phyloP scores from a whole-genome alignment of 2,329 filamentous ascomycete genomes.

The Trichoderma sp. region DNA sequence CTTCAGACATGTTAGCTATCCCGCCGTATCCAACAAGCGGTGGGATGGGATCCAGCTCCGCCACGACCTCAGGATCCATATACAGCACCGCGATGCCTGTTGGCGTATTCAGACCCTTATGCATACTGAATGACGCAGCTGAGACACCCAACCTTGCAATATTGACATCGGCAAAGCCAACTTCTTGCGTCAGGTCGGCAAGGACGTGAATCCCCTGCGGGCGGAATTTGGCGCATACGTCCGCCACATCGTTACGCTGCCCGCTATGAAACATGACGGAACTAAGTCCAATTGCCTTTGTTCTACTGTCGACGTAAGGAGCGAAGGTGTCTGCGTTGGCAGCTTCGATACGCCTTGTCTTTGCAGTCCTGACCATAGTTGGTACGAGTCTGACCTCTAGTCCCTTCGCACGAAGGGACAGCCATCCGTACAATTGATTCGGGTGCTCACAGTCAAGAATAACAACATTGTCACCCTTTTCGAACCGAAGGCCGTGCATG shows the following conservation, averaged over 20 bases:
- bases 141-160: not conserved
- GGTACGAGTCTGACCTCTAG: not conserved
- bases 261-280: not conserved
- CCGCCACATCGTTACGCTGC: not conserved
- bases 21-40: not conserved
- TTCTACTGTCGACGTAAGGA: not conserved
- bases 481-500: not conserved
- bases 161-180: not conserved
- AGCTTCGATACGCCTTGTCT: not conserved
- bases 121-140: not conserved
- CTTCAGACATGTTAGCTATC: not conserved
- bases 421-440: not conserved
- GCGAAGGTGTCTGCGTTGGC: not conserved
- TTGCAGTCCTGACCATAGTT: not conserved
- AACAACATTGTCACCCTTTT: not conserved
- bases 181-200: not conserved
- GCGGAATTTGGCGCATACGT: not conserved
- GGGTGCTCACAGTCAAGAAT: not conserved
- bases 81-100: not conserved
- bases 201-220: not conserved
- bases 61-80: not conserved
- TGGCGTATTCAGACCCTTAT: not conserved
- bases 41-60: not conserved
- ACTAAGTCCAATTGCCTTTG: not conserved
- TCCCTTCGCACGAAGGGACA: not conserved